Evolutionary conservation across 2,329 filamentous ascomycete genomes (phyloP).

Genomic region (Chaetothyriales sp.): DNA sequence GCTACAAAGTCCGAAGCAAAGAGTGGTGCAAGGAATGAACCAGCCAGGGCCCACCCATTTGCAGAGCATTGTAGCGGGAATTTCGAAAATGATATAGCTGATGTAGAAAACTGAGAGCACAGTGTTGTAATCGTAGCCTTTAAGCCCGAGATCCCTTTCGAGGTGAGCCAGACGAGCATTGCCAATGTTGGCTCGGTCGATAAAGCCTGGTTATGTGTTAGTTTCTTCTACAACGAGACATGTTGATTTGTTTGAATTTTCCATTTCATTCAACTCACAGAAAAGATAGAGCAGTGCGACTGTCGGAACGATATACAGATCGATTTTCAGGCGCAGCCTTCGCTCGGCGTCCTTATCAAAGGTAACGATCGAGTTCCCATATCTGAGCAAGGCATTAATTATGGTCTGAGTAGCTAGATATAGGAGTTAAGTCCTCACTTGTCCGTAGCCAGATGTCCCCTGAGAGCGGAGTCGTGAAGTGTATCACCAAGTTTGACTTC

Average conservation of each 20-base stretch:
- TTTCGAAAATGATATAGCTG: constrained; percentile 58
- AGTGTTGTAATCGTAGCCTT: constrained; percentile 53
- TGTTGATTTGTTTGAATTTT: too few species aligned
- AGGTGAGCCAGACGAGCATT: constrained; percentile 54
- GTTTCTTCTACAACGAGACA: constrained; percentile 48
- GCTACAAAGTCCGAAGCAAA: constrained; percentile 50
- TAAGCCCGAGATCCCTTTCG: constrained; percentile 45
- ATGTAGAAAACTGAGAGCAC: constrained; percentile 57
- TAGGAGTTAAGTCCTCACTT: constrained; percentile 22
- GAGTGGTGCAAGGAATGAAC: constrained; percentile 49
- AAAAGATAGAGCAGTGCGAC: constrained; percentile 55
- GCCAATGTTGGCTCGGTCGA: constrained; percentile 53
- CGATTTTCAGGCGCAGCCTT: constrained; percentile 49
- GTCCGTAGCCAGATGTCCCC: constrained; percentile 35
- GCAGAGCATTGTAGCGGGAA: constrained; percentile 53
- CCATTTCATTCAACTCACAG: constrained; percentile 63
- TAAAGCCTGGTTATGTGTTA: constrained; percentile 37
- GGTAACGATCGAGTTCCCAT: constrained; percentile 36
- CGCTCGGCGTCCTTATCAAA: constrained; percentile 46
- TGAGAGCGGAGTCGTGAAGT: constrained; percentile 18
- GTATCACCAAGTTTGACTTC: constrained; percentile 5
- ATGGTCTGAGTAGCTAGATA: neutral
- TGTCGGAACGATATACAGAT: constrained; percentile 51
- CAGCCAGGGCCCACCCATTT: constrained; percentile 58
- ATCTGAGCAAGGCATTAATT: constrained; percentile 21